A percentile compares a stretch with the other conserved stretches of the same genome.
These are phyloP conservation scores for Chlorella variabilis DNA, from an alignment of 163 green algal genomes.

Conservation along the genomic window DNA sequence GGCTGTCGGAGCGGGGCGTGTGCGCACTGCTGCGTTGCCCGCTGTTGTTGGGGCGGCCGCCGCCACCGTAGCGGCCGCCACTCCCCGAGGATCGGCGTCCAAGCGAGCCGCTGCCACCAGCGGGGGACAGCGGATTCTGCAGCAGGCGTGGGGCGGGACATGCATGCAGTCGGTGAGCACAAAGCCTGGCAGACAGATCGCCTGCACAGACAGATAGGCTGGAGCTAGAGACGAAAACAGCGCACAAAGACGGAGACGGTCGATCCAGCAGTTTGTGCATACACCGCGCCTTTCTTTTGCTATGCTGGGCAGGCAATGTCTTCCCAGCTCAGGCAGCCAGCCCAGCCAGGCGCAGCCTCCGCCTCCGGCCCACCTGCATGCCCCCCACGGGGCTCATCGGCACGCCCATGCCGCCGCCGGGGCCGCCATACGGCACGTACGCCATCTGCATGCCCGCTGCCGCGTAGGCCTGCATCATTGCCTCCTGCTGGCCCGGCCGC, in stretches of 20 bases:
- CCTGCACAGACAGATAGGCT: too few species aligned
- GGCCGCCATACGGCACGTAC: conserved; percentile 3
- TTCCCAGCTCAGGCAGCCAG: neutral
- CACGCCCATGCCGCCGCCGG: neutral
- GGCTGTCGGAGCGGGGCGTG: conserved; percentile 1
- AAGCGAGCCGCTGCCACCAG: neutral
- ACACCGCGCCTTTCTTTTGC: too few species aligned
- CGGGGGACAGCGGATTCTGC: conserved; percentile 10
- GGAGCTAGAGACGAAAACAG: too few species aligned
- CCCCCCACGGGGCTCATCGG: conserved; percentile 4
- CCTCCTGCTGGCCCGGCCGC: conserved; percentile 25
- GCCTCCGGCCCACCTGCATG: conserved; percentile 5
- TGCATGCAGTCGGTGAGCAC: too few species aligned
- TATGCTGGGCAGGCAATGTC: neutral
- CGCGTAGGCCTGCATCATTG: conserved; percentile 26
- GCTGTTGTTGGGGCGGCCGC: neutral
- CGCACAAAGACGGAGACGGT: too few species aligned
- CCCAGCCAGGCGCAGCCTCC: neutral
- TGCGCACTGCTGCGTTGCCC: neutral
- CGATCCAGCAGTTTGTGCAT: too few species aligned
- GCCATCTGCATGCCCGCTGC: conserved; percentile 13
- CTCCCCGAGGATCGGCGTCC: conserved; percentile 6
- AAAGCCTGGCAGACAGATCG: too few species aligned
- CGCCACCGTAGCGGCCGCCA: conserved; percentile 10
- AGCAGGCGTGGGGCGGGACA: too few species aligned